These are phyloP conservation scores for Cokeromyces recurvatus DNA, from an alignment of 371 early-diverging fungal species.

Conservation along the genomic window DNA sequence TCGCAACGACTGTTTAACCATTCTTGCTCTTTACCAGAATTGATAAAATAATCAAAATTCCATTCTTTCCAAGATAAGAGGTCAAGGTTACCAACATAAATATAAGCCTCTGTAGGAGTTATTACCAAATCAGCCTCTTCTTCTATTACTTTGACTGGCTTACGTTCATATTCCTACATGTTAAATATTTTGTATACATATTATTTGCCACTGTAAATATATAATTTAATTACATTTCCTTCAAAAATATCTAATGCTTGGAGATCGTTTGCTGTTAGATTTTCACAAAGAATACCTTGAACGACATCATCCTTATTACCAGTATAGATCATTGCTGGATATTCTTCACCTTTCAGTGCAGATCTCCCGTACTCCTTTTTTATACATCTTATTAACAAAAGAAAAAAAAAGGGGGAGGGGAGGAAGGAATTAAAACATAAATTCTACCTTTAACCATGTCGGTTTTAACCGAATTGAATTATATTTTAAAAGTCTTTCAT, in stretches of 20 bases:
- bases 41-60: constrained; percentile 16
- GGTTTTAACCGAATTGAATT: constrained; percentile 17
- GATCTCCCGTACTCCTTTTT: constrained; percentile 31
- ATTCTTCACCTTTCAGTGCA: constrained; percentile 27
- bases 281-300: constrained; percentile 25
- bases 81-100: constrained; percentile 27
- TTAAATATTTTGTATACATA: background rate
- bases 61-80: constrained; percentile 27
- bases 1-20: constrained; percentile 25
- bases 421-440: no score
- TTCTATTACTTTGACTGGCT: constrained; percentile 11
- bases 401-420: no score
- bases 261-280: constrained; percentile 21
- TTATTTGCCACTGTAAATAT: background rate
- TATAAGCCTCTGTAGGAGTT: constrained; percentile 25
- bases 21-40: constrained; percentile 13
- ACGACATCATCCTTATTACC: constrained; percentile 19
- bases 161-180: constrained; percentile 33
- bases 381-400: no score
- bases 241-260: constrained; percentile 34
- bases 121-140: background rate
- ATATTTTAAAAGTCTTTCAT: constrained; percentile 14
- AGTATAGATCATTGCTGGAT: constrained; percentile 32
- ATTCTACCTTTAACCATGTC: constrained; percentile 27
- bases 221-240: constrained; percentile 40